Percentiles rank a stretch among this genome's conserved stretches.
phyloP scores from a whole-genome alignment of 2,329 filamentous ascomycete species.

The Colletotrichum falcatum region DNA sequence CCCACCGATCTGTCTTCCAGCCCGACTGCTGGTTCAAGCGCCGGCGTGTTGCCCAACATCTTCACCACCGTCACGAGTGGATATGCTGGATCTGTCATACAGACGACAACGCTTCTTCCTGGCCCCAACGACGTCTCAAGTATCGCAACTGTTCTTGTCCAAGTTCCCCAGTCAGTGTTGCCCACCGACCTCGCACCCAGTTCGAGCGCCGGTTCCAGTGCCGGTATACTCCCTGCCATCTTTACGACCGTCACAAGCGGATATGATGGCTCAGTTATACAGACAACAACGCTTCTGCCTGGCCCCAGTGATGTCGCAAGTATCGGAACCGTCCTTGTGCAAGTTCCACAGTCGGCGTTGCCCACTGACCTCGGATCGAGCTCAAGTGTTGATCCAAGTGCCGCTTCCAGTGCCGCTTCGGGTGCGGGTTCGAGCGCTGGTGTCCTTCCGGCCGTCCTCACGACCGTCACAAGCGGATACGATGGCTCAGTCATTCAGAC shows the following conservation, averaged over 20 bases:
- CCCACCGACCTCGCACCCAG: neutral
- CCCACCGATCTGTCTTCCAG: slow-evolving; percentile 1
- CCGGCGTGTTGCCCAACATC: neutral
- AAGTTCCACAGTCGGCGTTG: neutral
- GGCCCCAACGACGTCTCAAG: neutral
- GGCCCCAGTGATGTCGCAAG: neutral
- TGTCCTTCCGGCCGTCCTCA: neutral
- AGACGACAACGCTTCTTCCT: neutral
- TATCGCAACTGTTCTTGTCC: neutral
- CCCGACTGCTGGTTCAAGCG: too few relatives aligned
- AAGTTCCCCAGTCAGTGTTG: neutral
- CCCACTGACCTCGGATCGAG: too few relatives aligned
- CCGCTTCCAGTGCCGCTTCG: too few relatives aligned
- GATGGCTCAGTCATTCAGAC: slow-evolving; percentile 19
- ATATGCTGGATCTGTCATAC: neutral
- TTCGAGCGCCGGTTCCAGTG: too few relatives aligned
- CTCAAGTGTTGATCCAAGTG: too few relatives aligned
- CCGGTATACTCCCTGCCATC: too few relatives aligned
- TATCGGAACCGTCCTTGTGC: slow-evolving; percentile 17
- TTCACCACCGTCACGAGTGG: neutral
- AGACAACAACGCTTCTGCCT: slow-evolving; percentile 10
- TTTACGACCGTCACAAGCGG: slow-evolving; percentile 13
- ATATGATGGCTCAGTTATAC: slow-evolving; percentile 14
- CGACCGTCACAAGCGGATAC: slow-evolving; percentile 12
- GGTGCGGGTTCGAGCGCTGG: too few relatives aligned